These are phyloP conservation scores for Fonsecaea pugnacius DNA, from an alignment of 2,329 filamentous ascomycete genomes.

Conservation along the genomic window DNA sequence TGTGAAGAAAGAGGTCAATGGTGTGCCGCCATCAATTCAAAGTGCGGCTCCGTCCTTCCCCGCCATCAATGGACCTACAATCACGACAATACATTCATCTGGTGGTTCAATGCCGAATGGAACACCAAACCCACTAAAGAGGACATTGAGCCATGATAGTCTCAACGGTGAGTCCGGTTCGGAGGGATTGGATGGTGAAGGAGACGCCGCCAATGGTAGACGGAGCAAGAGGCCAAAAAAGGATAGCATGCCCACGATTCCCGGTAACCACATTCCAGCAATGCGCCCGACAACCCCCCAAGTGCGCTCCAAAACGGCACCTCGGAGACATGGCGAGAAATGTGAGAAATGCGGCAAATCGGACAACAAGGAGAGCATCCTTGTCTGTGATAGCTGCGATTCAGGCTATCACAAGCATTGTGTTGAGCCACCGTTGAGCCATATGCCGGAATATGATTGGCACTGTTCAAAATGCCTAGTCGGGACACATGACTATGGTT, in stretches of 20 bases:
- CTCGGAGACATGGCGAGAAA: constrained; percentile 65
- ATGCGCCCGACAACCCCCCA: constrained; percentile 77
- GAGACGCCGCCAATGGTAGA: constrained; percentile 69
- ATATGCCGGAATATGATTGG: constrained; percentile 84
- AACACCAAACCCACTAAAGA: constrained; percentile 66
- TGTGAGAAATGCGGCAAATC: constrained; percentile 86
- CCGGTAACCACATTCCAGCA: constrained; percentile 91
- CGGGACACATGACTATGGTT: constrained; percentile 94
- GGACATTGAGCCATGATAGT: constrained; percentile 69
- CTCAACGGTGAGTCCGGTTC: constrained; percentile 45
- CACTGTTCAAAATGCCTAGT: constrained; percentile 94
- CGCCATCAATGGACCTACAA: constrained; percentile 58
- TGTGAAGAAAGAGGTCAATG: constrained; percentile 58
- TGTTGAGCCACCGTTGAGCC: constrained; percentile 80
- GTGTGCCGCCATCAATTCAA: constrained; percentile 62
- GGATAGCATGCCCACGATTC: constrained; percentile 75
- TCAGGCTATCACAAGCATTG: constrained; percentile 84
- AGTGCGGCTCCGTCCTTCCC: constrained; percentile 56
- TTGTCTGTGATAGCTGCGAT: constrained; percentile 91
- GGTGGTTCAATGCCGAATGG: constrained; percentile 30
- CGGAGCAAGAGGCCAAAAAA: constrained; percentile 94
- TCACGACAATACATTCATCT: constrained; percentile 25
- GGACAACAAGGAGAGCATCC: constrained; percentile 71
- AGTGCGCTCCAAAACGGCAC: constrained; percentile 59
- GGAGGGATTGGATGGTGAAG: constrained; percentile 55